These are phyloP conservation scores for Globisporangium cederbergense DNA, from an alignment of 352 stramenopile genomes.

Conservation along the genomic window DNA sequence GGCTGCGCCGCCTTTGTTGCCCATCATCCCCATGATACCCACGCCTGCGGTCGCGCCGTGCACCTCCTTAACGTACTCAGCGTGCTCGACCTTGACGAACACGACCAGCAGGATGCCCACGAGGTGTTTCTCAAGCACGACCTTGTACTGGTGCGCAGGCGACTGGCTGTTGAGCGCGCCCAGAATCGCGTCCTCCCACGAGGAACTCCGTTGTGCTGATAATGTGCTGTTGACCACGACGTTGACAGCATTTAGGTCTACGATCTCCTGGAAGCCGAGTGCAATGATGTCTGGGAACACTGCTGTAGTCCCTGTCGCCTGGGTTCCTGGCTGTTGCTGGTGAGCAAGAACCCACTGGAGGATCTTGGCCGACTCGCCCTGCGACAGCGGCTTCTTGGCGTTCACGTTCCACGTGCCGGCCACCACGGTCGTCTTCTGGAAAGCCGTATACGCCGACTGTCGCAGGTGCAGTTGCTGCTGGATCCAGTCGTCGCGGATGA, in stretches of 20 bases:
- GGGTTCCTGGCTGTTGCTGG: conserved; percentile 1
- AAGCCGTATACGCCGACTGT: conserved; percentile 61
- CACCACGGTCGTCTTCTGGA: conserved; percentile 56
- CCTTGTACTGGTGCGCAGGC: conserved; percentile 41
- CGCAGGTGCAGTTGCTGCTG: conserved; percentile 68
- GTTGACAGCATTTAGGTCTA: conserved; percentile 99
- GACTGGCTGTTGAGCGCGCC: conserved; percentile 82
- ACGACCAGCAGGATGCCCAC: conserved; percentile 97
- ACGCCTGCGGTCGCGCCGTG: conserved; percentile 90
- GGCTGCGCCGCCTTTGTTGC: conserved; percentile 98
- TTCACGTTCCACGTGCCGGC: conserved; percentile 99
- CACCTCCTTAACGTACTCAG: conserved; percentile 83
- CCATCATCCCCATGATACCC: conserved; percentile 98
- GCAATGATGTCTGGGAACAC: conserved; percentile 59
- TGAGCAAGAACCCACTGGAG: conserved; percentile 52
- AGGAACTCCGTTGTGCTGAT: conserved; percentile 85
- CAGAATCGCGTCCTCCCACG: conserved; percentile 90
- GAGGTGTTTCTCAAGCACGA: conserved; percentile 91
- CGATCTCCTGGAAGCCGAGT: conserved; percentile 97
- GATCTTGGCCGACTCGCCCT: conserved; percentile 45
- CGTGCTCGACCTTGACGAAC: conserved; percentile 88
- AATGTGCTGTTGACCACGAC: conserved; percentile 96
- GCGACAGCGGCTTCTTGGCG: conserved; percentile 95
- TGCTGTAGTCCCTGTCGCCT: neutral
- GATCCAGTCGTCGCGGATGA: conserved; percentile 88